These are phyloP conservation scores for Oidiodendron maius DNA, from an alignment of 495 filamentous ascomycete species.

Conservation along the genomic window DNA sequence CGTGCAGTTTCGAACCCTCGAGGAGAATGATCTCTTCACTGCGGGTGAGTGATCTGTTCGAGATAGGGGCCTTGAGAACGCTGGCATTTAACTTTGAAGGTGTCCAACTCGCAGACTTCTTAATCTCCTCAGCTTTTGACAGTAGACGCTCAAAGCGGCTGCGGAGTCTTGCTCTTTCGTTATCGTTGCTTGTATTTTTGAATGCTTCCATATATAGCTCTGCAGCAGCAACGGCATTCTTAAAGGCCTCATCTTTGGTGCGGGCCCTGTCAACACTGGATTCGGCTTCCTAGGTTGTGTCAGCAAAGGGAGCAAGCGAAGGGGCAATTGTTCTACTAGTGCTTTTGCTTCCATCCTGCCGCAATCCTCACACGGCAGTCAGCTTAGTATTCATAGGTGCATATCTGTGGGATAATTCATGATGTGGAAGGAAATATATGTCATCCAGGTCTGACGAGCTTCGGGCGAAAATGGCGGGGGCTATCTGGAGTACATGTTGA, in stretches of 20 bases:
- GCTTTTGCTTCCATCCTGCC: slow-evolving; percentile 34
- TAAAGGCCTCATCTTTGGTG: slow-evolving; percentile 62
- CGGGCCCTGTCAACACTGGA: slow-evolving; percentile 43
- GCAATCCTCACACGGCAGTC: too few relatives aligned
- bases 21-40: slow-evolving; percentile 75
- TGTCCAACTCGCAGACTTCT: slow-evolving; percentile 31
- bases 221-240: slow-evolving; percentile 64
- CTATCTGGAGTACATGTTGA: too few relatives aligned
- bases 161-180: slow-evolving; percentile 54
- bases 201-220: slow-evolving; percentile 76
- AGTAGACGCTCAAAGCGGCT: slow-evolving; percentile 62
- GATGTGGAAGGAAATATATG: too few relatives aligned
- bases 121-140: slow-evolving; percentile 66
- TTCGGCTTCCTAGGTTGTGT: slow-evolving; percentile 52
- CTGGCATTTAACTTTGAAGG: slow-evolving; percentile 14
- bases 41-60: slow-evolving; percentile 57
- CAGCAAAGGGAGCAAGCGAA: background rate
- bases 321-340: slow-evolving; percentile 24
- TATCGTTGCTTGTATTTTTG: slow-evolving; percentile 38
- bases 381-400: too few relatives aligned
- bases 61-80: slow-evolving; percentile 39
- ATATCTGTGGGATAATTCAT: too few relatives aligned
- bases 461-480: too few relatives aligned
- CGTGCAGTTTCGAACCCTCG: slow-evolving; percentile 71
- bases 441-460: too few relatives aligned